A percentile compares a stretch with the other conserved stretches of the same genome.
phyloP scores from a whole-genome alignment of 768 basidiomycete species.

The Clavulina sp. region DNA sequence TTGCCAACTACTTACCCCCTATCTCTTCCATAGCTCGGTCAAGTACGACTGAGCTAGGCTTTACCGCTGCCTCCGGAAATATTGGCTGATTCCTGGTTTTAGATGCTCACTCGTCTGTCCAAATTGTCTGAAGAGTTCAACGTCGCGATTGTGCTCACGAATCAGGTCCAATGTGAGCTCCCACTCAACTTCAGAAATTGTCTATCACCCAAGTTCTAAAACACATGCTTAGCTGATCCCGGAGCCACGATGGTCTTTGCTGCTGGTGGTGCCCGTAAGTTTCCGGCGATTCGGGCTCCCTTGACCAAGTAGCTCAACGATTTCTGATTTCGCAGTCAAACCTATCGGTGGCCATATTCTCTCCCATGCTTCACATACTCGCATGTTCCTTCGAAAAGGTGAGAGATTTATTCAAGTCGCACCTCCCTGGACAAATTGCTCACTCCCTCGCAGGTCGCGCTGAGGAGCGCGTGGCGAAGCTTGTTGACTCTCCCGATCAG shows the following conservation, averaged over 20 bases:
- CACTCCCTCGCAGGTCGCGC: constrained; percentile 43
- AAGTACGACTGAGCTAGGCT: background rate
- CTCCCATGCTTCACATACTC: constrained; percentile 76
- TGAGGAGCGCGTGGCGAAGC: constrained; percentile 78
- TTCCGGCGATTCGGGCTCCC: constrained; percentile 49
- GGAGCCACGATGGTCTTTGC: constrained; percentile 93
- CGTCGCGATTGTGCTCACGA: constrained; percentile 76
- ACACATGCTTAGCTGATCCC: constrained; percentile 82
- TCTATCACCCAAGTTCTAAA: background rate
- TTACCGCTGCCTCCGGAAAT: background rate
- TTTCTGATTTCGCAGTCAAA: constrained; percentile 16
- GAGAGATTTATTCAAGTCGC: constrained; percentile 1
- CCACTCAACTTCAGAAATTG: background rate
- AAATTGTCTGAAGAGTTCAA: constrained; percentile 89
- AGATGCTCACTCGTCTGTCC: constrained; percentile 84
- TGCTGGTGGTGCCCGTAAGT: constrained; percentile 53
- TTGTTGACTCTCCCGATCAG: constrained; percentile 77
- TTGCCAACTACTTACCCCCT: constrained; percentile 5
- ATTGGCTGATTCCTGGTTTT: background rate
- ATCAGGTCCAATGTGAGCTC: constrained; percentile 68
- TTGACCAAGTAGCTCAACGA: constrained; percentile 8
- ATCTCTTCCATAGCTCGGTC: background rate
- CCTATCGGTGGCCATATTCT: constrained; percentile 64
- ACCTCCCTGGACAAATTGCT: background rate
- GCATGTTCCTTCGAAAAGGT: constrained; percentile 82